Evolutionary conservation across 1,284 basidiomycete genomes (phyloP), one percentile per base, ranked within the genome.

Genomic region (Leccinum pachyderme): DNA sequence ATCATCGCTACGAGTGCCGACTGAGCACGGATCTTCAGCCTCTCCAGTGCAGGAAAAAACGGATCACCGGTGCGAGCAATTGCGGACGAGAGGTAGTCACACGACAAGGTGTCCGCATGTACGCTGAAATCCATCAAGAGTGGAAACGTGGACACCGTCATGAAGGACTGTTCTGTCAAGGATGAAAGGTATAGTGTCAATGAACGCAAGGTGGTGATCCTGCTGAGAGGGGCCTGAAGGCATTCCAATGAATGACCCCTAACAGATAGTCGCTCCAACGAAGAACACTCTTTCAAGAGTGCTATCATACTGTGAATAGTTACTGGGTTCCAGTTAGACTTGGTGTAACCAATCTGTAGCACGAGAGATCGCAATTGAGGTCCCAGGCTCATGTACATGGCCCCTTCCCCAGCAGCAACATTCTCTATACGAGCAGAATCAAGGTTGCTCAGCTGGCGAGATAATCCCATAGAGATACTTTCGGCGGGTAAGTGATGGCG

Each of bases 111-210:
- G 27, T 73, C 72, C 4, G 78, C 77, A 57, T 84, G 81, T 15
- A 84, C 57, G 54, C 79, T 73, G 43, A 86, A 72, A 47, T 79
- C 69, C 41, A 62, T 59, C 48, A 85, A 74, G 37, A 54, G 49
- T 3, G 77, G 76, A 43, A 84, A 77, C 2, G 60, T 55, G 9
- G 75, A 71, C 46, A 83, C 64, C 3, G 75, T 72, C 37, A 71
- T 63, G 32, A 86, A 61, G 6, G 76, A 75, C 22, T 71, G 68
- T 28, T 65, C 64, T 22, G 71, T 71, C 53, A 85, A 63, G 13
- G 75, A 75, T 13, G 79, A 78, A 24, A 77, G 67, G 29, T 75
- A 73, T 31, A 86, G 68, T 3, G 74, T 77, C 27, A 84, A 70
- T 3, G 67, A 69, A 32, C 68, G 70, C 22, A 85, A 68, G 2